Evolutionary conservation across 2,329 filamentous ascomycete genomes (phyloP).

Genomic region (Teratosphaeria zuluensis): DNA sequence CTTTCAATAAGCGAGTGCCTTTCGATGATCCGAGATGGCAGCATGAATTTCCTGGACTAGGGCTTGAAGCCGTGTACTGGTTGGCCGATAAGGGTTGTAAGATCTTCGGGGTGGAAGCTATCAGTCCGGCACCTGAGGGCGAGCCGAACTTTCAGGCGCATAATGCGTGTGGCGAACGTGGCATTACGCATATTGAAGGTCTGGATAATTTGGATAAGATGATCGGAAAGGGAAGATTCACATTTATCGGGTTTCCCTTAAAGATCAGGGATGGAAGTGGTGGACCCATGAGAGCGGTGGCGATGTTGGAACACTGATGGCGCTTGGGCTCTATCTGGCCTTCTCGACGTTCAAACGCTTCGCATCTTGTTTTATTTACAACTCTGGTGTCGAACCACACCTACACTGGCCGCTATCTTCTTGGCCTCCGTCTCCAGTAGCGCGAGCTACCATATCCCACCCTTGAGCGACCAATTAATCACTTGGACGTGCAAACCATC

Average conservation of each 20-base stretch:
- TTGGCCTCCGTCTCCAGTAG: not conserved
- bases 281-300: conserved; percentile 20
- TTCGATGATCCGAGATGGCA: conserved; percentile 20
- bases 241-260: conserved; percentile 17
- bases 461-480: not conserved
- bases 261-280: conserved; percentile 20
- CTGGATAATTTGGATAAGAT: conserved; percentile 18
- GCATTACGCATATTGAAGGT: conserved; percentile 20
- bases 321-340: not conserved
- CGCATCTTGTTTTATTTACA: not conserved
- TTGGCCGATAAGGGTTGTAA: conserved; percentile 18
- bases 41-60: conserved; percentile 19
- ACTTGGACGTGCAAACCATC: not conserved
- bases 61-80: conserved; percentile 17
- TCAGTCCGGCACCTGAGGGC: conserved; percentile 18
- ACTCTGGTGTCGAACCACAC: not conserved
- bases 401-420: not conserved
- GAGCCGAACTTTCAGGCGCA: conserved; percentile 20
- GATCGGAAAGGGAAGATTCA: conserved; percentile 15
- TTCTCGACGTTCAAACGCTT: not conserved
- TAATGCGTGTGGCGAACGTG: conserved; percentile 18
- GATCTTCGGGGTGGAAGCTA: conserved; percentile 21
- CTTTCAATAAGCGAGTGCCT: conserved; percentile 14
- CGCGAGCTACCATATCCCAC: not conserved
- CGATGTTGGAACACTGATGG: conserved; percentile 9